Evolutionary conservation across 257 asterid genomes (phyloP).

Genomic region (Solanum paucissectum): DNA sequence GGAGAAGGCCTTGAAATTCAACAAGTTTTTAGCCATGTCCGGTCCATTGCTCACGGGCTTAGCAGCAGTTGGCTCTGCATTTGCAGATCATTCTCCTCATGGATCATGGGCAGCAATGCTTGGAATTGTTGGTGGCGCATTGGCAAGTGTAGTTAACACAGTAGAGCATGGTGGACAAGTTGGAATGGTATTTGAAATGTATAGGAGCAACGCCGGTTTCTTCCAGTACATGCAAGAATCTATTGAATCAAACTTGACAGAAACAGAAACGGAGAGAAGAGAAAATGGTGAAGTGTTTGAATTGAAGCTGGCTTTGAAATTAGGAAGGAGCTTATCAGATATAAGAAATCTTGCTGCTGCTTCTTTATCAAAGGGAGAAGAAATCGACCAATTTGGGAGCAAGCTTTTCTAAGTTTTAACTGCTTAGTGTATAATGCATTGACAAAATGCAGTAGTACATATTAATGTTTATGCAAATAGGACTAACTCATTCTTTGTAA

Average conservation of each 20-base stretch:
- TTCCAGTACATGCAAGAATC: slow-evolving; percentile 49
- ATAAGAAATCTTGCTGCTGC: slow-evolving; percentile 35
- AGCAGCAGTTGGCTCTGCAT: slow-evolving; percentile 46
- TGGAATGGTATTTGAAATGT: slow-evolving; percentile 85
- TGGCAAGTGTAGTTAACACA: slow-evolving; percentile 55
- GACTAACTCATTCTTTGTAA: background rate
- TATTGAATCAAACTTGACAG: slow-evolving; percentile 38
- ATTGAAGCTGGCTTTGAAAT: slow-evolving; percentile 51
- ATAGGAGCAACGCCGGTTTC: slow-evolving; percentile 67
- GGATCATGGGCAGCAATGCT: slow-evolving; percentile 28
- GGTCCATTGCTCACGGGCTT: slow-evolving; percentile 55
- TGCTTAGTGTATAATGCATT: background rate
- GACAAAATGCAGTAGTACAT: background rate
- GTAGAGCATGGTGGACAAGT: slow-evolving; percentile 68
- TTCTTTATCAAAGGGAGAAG: slow-evolving; percentile 10
- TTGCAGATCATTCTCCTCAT: slow-evolving; percentile 16
- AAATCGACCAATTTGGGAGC: slow-evolving; percentile 45
- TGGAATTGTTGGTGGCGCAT: slow-evolving; percentile 51
- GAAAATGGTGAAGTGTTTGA: slow-evolving; percentile 66
- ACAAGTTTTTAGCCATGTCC: slow-evolving; percentile 30
- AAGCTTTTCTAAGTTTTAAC: slow-evolving; percentile 36
- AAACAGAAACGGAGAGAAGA: slow-evolving; percentile 30
- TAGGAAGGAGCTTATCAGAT: slow-evolving; percentile 67
- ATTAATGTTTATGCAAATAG: background rate
- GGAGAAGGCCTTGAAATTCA: slow-evolving; percentile 34